A percentile compares a stretch with the other conserved stretches of the same genome.
Conservation (phyloP, 495 filamentous ascomycete species). For the Tuber brumale region DNA sequence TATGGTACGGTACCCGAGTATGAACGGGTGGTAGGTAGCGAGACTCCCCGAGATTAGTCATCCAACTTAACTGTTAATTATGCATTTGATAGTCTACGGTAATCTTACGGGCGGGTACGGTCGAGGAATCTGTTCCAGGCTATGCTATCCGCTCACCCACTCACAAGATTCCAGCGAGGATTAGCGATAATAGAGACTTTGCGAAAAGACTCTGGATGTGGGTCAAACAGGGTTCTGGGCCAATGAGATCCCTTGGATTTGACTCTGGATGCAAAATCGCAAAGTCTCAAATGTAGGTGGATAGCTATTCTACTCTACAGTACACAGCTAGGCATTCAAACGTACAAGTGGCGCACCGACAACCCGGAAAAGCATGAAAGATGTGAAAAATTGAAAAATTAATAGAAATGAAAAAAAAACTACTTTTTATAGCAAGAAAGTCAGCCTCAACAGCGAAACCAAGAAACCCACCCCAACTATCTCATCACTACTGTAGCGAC, state of each 20-base stretch:
- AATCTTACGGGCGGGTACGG: not conserved
- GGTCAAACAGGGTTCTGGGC: no score
- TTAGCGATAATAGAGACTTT: not conserved
- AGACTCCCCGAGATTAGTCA: not conserved
- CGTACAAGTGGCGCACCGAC: not conserved
- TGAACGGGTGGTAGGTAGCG: not conserved
- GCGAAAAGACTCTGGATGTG: no score
- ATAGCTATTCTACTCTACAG: not conserved
- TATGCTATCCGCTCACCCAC: not conserved
- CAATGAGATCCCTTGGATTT: no score
- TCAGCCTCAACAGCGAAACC: not conserved
- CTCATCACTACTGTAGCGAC: not conserved
- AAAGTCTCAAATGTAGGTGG: no score
- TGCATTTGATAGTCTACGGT: no score
- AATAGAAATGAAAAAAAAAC: not conserved
- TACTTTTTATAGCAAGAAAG: conserved; percentile 3
- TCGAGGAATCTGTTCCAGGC: not conserved
- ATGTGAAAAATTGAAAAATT: not conserved
- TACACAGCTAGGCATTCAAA: not conserved
- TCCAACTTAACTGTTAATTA: not conserved
- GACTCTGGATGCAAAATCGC: no score
- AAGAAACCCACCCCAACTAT: not conserved
- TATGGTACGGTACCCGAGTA: not conserved
- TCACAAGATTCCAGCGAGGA: not conserved
- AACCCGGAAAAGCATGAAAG: not conserved